phyloP scores from a whole-genome alignment of 2,329 filamentous ascomycete genomes.

The Hypoxylon rubiginosum region DNA sequence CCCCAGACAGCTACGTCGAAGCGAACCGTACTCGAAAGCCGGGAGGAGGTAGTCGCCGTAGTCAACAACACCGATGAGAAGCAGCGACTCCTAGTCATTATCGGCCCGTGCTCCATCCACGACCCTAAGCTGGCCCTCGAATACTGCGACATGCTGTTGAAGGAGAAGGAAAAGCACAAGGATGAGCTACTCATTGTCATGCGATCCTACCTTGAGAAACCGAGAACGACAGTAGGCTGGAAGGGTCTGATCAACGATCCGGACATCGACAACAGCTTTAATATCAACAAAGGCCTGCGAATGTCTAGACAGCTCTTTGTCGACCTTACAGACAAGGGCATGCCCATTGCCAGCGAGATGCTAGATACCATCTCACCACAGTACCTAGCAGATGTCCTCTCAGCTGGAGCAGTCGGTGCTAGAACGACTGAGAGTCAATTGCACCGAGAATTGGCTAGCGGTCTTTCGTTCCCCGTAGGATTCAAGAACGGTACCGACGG shows the following conservation, averaged over 20 bases:
- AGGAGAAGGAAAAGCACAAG: slow-evolving; percentile 88
- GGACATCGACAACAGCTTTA: slow-evolving; percentile 97
- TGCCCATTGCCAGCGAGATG: slow-evolving; percentile 98
- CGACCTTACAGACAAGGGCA: slow-evolving; percentile 89
- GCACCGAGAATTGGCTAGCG: slow-evolving; percentile 93
- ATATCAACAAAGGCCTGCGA: slow-evolving; percentile 97
- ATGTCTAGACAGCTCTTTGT: slow-evolving; percentile 91
- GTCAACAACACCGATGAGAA: slow-evolving; percentile 76
- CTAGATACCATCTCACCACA: slow-evolving; percentile 98
- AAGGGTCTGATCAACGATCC: slow-evolving; percentile 99
- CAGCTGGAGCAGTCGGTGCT: slow-evolving; percentile 93
- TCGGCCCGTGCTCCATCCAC: slow-evolving; percentile 97
- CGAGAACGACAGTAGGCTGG: slow-evolving; percentile 97
- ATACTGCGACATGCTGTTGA: slow-evolving; percentile 88
- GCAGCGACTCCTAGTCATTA: slow-evolving; percentile 76
- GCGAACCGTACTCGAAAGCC: slow-evolving; percentile 71
- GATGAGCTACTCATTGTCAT: slow-evolving; percentile 95
- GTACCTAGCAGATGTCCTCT: slow-evolving; percentile 93
- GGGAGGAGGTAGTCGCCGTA: slow-evolving; percentile 75
- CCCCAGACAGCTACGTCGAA: slow-evolving; percentile 69
- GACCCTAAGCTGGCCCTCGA: slow-evolving; percentile 90
- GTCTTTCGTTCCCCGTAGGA: slow-evolving; percentile 95
- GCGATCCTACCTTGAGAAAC: slow-evolving; percentile 99
- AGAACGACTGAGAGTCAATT: slow-evolving; percentile 96
- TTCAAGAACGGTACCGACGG: slow-evolving; percentile 99